Base-by-base conservation (phyloP, 352 stramenopile genomes). In the Pythium biforme region DNA sequence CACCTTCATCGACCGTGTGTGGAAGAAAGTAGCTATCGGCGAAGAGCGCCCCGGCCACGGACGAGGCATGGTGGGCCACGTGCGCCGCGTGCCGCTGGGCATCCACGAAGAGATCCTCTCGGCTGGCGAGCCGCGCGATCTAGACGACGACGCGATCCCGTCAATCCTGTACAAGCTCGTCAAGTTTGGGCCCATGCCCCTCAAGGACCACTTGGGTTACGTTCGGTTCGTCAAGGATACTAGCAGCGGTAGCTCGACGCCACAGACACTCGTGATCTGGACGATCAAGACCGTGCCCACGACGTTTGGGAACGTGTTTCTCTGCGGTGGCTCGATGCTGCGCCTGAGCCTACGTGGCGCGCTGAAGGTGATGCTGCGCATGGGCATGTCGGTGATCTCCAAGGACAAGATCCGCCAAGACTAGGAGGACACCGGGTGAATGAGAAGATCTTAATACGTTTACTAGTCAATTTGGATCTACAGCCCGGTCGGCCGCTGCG, bases 31-130 rank as follows among this genome's bases (percentile, higher is more conserved):
- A 9, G 52, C 61, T 10, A 50, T 72, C 40, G 55, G 62, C 20
- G 73, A 90, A 46, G n/a, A 83, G 25, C 66, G 72, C n/a, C 68
- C 74, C 11, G 83, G 83, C 11, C 33, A n/a, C 3, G 81, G 83
- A 0, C 73, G 81, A 51, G 81, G 83, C 2, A 72, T 75, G 50
- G 75, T 87, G 5, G 83, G 83, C n/a, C 66, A 86, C 55, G 60
- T 79, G 50, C 81, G 80, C 11, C 23, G 58, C 8, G 68, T 76
- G 37, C 59, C 76, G 40, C 62, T 90, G 15, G 79, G 81, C 14
- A 74, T 90, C 27, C 67, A 79, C 56, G 81, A 90, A 53, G 72
- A 90, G 53, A 92, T 92, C 55, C 31, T 92, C 31, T 83, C 76
- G 7, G 79, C 50, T 1, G 83, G 83, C 19, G 23, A 77, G 26